Base-by-base conservation (phyloP, 2,329 filamentous ascomycete species). In the Pestalotiopsis fici region DNA sequence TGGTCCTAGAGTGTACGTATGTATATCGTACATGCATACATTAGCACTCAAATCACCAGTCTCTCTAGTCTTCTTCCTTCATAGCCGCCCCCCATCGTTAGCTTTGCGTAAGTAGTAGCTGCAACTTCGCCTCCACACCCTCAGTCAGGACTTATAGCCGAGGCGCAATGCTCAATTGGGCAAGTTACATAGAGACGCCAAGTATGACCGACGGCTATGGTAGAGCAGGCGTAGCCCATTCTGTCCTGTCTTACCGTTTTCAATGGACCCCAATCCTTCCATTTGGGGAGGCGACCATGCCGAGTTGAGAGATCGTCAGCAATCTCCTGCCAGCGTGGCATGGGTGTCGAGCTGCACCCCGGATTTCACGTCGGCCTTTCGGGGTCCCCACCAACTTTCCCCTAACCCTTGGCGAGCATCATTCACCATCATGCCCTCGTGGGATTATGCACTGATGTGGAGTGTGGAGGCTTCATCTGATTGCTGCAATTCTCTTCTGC, bases 381-480 rank as follows among this genome's bases (percentile, higher is more conserved):
- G 59, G 65, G 56, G 65, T 66, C 65, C 65, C 56, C 43, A 50
- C 43, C 43, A 50, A 66, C 65, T 57, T 27, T 56, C 31, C 55
- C 28, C 21, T n/a, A 12, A 54, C 25, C 27, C 27, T 31, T 31
- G 47, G 47, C 43, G 31, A 12, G 6, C 55, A 57, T 57, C 55
- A 57, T 31, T 27, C 27, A 27, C 23, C 23, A 23, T 27, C 23
- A 57, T 27, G 55, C 55, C 21, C 55, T 27, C 27, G 25, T 31
- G 23, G 23, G 55, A 31, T 27, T 35, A 60, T 37, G 57, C 57
- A 37, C n/a, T 60, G 27, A 18, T 31, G 56, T 47, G 57, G 47
- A 50, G 18, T 64, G 28, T 37, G 37, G 18, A 25, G n/a, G 15
- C 47, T 35, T 54, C 43, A 37, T 64, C 9, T 64, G 43, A 64